These are phyloP conservation scores for Scedosporium apiospermum DNA, from an alignment of 2,329 filamentous ascomycete species.

Conservation along the genomic window DNA sequence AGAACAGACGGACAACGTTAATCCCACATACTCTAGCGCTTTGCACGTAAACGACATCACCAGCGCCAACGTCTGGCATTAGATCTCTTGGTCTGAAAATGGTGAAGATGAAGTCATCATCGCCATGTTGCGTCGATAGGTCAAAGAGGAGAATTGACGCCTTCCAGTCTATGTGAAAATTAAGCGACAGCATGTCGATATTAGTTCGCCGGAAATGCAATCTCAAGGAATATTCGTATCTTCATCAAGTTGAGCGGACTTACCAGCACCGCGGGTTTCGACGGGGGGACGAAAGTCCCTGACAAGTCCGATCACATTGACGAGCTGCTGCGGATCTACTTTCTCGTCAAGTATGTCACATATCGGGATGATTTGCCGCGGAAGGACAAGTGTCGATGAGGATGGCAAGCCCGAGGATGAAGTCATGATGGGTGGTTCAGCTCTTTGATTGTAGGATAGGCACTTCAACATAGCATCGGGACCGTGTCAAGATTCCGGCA, in stretches of 20 bases:
- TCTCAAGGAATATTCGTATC: too few species aligned
- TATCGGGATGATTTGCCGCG: constrained; percentile 15
- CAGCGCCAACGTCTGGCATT: constrained; percentile 36
- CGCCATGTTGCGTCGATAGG: constrained; percentile 36
- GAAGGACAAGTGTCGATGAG: background rate
- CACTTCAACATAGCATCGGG: background rate
- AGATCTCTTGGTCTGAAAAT: constrained; percentile 47
- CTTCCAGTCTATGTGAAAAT: constrained; percentile 41
- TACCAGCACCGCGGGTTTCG: constrained; percentile 42
- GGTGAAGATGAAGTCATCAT: constrained; percentile 35
- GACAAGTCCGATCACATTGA: constrained; percentile 62
- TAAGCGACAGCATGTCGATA: background rate
- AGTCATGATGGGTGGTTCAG: background rate
- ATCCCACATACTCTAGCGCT: constrained; percentile 37
- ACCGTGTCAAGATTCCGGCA: background rate
- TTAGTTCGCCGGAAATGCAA: too few species aligned
- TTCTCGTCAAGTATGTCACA: constrained; percentile 33
- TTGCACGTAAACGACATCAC: constrained; percentile 35
- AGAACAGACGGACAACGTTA: background rate
- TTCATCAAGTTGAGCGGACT: constrained; percentile 7
- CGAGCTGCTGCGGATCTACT: constrained; percentile 17
- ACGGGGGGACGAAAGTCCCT: constrained; percentile 51
- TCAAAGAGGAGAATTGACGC: constrained; percentile 54
- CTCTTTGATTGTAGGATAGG: background rate
- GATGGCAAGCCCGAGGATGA: background rate